These are phyloP conservation scores for Neopestalotiopsis rosae DNA, from an alignment of 2,329 filamentous ascomycete species.

Conservation along the genomic window DNA sequence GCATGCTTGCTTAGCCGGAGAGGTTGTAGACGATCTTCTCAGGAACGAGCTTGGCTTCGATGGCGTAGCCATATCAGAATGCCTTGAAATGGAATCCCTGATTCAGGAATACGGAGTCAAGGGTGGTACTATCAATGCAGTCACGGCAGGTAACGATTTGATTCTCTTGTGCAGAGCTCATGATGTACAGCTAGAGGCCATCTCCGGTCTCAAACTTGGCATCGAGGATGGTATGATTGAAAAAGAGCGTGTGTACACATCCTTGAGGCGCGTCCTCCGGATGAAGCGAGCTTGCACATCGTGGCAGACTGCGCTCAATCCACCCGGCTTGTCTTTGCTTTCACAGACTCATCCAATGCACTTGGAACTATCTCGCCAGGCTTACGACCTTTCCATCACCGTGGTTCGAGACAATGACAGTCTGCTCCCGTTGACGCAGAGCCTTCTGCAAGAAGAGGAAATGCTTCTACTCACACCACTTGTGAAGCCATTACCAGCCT, in stretches of 20 bases:
- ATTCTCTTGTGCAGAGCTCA: constrained; percentile 88
- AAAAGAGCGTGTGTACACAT: constrained; percentile 78
- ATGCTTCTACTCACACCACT: constrained; percentile 87
- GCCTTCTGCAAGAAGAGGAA: constrained; percentile 84
- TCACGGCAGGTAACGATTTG: constrained; percentile 93
- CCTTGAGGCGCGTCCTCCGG: constrained; percentile 76
- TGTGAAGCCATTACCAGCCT: constrained; percentile 91
- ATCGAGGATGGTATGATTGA: constrained; percentile 91
- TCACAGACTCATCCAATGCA: constrained; percentile 84
- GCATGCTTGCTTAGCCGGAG: constrained; percentile 91
- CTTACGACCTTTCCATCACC: constrained; percentile 92
- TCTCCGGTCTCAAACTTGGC: constrained; percentile 86
- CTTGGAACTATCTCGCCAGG: constrained; percentile 78
- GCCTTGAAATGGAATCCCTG: constrained; percentile 93
- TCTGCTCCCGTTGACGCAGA: constrained; percentile 80
- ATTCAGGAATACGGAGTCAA: constrained; percentile 97
- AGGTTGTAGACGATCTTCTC: constrained; percentile 88
- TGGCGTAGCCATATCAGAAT: constrained; percentile 93
- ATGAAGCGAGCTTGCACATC: constrained; percentile 87
- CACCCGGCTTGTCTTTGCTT: constrained; percentile 77
- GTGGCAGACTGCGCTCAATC: constrained; percentile 91
- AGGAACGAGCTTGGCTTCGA: constrained; percentile 89
- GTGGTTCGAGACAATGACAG: constrained; percentile 90
- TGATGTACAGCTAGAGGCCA: constrained; percentile 87
- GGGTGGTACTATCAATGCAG: constrained; percentile 95